phyloP scores from a whole-genome alignment of 106 monocot genomes.

The Dendrobium catenatum region DNA sequence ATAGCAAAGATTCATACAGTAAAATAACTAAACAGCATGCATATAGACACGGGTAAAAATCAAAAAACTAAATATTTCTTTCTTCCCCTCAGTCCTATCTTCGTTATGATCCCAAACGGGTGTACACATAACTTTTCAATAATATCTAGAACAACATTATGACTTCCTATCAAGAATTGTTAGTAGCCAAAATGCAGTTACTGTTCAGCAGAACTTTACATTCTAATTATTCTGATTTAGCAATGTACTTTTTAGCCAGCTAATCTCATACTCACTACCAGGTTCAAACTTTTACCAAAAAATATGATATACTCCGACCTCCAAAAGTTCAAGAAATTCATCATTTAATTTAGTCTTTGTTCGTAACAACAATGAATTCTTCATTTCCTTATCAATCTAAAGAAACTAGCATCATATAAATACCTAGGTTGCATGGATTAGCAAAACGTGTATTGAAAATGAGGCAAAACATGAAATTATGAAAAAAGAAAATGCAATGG shows the following conservation, averaged over 20 bases:
- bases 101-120: not conserved
- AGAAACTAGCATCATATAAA: not conserved
- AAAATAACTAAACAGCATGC: not conserved
- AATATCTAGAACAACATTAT: not conserved
- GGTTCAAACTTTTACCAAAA: not conserved
- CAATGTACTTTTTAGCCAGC: not conserved
- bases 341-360: not conserved
- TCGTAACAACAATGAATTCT: not conserved
- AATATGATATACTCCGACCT: not conserved
- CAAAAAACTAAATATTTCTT: not conserved
- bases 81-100: not conserved
- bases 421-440: not conserved
- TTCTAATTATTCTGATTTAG: not conserved
- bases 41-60: not conserved
- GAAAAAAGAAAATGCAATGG: no score
- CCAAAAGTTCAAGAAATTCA: no score
- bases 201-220: not conserved
- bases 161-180: not conserved
- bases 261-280: not conserved
- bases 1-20: not conserved
- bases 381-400: not conserved
- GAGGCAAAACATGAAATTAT: no score
- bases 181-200: not conserved
- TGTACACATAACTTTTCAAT: not conserved
- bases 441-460: not conserved